Evolutionary conservation across 441 rosid species (phyloP).

Genomic region (Isatis lusitanica): DNA sequence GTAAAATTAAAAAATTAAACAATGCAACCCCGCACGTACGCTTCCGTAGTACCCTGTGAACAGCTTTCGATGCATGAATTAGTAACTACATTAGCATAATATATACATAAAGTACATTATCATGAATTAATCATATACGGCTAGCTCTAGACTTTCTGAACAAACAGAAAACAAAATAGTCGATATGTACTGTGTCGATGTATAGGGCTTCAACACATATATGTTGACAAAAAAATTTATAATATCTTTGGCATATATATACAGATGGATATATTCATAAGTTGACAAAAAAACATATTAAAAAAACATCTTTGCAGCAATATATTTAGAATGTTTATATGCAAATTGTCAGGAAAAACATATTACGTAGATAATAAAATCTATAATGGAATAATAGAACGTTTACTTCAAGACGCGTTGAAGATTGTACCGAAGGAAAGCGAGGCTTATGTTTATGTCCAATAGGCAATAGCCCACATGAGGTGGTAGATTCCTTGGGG

Average conservation of each 20-base stretch:
- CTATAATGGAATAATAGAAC: not conserved
- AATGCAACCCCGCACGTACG: conserved; percentile 37
- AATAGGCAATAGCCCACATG: not conserved
- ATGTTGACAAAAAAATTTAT: not conserved
- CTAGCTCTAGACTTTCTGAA: not conserved
- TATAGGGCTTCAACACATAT: not conserved
- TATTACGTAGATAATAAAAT: not conserved
- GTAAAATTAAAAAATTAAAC: not conserved
- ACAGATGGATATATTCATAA: not conserved
- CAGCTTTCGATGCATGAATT: conserved; percentile 28
- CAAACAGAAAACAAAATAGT: not conserved
- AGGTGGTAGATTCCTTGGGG: not conserved
- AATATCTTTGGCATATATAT: not conserved
- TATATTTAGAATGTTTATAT: not conserved
- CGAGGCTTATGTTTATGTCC: not conserved
- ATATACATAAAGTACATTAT: not conserved
- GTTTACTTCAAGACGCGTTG: not conserved
- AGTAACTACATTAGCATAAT: conserved; percentile 11
- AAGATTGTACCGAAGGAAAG: not conserved
- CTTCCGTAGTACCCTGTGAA: conserved; percentile 38
- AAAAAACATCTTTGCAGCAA: not conserved
- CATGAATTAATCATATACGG: conserved; percentile 2
- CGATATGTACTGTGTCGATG: not conserved
- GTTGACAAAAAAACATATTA: no score
- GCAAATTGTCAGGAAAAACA: not conserved